Evolutionary conservation across 2,329 filamentous ascomycete species (phyloP).

Genomic region (Hymenoscyphus infarciens): DNA sequence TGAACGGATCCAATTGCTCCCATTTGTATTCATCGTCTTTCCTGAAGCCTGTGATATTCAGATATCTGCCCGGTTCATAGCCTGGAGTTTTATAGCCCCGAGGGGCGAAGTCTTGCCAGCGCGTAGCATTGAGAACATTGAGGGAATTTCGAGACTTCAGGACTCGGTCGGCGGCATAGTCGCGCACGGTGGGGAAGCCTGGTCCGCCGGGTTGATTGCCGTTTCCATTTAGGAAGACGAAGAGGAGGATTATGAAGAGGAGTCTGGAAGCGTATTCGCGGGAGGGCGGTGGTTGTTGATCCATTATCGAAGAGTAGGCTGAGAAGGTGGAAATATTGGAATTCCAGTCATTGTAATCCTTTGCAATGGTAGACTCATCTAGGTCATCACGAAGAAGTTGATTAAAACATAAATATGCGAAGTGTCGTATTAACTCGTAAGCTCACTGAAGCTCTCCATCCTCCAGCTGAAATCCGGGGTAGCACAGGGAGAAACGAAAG

Average conservation of each 20-base stretch:
- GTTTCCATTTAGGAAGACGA: slow-evolving; percentile 34
- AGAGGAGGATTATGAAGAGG: slow-evolving; percentile 31
- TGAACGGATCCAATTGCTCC: slow-evolving; percentile 66
- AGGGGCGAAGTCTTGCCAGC: slow-evolving; percentile 59
- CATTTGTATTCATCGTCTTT: slow-evolving; percentile 73
- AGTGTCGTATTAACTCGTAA: too few relatives aligned
- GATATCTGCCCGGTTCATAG: slow-evolving; percentile 39
- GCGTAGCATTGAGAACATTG: slow-evolving; percentile 50
- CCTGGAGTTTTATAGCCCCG: slow-evolving; percentile 27
- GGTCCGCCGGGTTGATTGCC: slow-evolving; percentile 31
- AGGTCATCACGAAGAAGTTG: neutral
- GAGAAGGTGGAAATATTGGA: neutral
- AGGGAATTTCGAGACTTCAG: slow-evolving; percentile 51
- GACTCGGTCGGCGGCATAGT: slow-evolving; percentile 45
- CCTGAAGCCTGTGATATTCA: slow-evolving; percentile 77
- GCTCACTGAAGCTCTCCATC: too few relatives aligned
- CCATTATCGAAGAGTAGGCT: slow-evolving; percentile 6
- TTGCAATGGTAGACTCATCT: neutral
- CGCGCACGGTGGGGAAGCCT: slow-evolving; percentile 42
- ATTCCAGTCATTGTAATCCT: neutral
- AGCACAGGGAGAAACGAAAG: too few relatives aligned
- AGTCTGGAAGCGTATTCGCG: slow-evolving; percentile 30
- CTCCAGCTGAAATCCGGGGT: too few relatives aligned
- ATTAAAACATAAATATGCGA: neutral
- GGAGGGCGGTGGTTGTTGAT: slow-evolving; percentile 7